A percentile compares a stretch with the other conserved stretches of the same genome.
phyloP scores from a whole-genome alignment of 345 rosid species.

The Noccaea bulbosa region DNA sequence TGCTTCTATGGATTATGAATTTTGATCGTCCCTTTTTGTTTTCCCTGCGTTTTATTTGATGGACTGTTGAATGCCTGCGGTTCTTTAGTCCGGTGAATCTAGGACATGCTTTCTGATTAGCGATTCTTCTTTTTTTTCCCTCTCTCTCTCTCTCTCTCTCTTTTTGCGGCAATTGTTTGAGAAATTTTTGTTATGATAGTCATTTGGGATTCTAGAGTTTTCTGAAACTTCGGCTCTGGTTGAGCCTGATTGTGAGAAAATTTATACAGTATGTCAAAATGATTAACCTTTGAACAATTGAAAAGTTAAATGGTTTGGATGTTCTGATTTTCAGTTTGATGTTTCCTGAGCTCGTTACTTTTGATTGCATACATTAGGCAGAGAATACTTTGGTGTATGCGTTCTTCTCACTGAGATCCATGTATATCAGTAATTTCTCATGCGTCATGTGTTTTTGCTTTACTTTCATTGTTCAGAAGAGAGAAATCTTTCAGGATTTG shows the following conservation, averaged over 20 bases:
- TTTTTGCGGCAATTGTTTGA: not conserved
- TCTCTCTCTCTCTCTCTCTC: not conserved
- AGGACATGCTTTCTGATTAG: slow-evolving; percentile 6
- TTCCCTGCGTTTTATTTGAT: slow-evolving; percentile 1
- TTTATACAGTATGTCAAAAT: not conserved
- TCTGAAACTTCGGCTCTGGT: not conserved
- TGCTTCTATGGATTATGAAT: not conserved
- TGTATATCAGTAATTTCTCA: not conserved
- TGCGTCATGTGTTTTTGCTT: slow-evolving; percentile 34
- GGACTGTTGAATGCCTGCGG: not conserved
- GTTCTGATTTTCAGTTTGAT: slow-evolving; percentile 7
- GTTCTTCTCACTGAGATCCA: not conserved
- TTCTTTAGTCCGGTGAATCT: not conserved
- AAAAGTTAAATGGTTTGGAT: not conserved
- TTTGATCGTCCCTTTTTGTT: slow-evolving; percentile 2
- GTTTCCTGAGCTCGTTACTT: not conserved
- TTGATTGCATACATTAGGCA: slow-evolving; percentile 2
- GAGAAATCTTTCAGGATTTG: slow-evolving; percentile 44
- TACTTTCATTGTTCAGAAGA: slow-evolving; percentile 42
- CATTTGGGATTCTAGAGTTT: not conserved
- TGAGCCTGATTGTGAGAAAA: not conserved
- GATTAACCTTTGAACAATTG: not conserved
- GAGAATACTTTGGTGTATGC: not conserved
- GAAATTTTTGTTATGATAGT: slow-evolving; percentile 14
- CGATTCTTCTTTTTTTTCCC: not conserved